These are phyloP conservation scores for Pestalotiopsis fici DNA, from an alignment of 2,329 filamentous ascomycete genomes.

Conservation along the genomic window DNA sequence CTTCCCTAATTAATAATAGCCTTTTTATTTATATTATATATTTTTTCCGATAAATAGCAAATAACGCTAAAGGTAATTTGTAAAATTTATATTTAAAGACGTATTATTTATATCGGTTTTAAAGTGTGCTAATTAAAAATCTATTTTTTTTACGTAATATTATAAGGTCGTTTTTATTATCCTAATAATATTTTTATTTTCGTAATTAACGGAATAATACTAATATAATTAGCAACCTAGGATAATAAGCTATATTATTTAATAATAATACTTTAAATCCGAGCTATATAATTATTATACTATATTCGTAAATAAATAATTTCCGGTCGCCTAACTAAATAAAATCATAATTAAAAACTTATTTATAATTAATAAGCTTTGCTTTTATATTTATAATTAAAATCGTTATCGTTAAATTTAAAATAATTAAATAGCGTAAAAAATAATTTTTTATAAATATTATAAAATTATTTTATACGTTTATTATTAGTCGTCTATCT, in stretches of 20 bases:
- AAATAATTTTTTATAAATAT: background rate
- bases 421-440: background rate
- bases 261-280: background rate
- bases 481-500: background rate
- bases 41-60: too few relatives aligned
- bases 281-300: background rate
- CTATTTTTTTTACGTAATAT: too few relatives aligned
- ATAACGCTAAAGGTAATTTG: too few relatives aligned
- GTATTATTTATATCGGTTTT: too few relatives aligned
- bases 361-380: background rate
- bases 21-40: too few relatives aligned
- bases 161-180: too few relatives aligned
- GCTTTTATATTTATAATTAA: background rate
- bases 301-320: background rate
- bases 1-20: too few relatives aligned
- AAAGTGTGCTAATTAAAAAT: too few relatives aligned
- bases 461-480: background rate
- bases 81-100: too few relatives aligned
- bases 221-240: background rate
- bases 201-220: too few relatives aligned
- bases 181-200: too few relatives aligned
- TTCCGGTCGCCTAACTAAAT: too few relatives aligned
- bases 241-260: background rate
- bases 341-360: background rate
- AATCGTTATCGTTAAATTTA: background rate